A percentile compares a stretch with the other conserved stretches of the same genome.
phyloP scores from a whole-genome alignment of 2,329 filamentous ascomycete species.

The Cytospora paraplurivora region DNA sequence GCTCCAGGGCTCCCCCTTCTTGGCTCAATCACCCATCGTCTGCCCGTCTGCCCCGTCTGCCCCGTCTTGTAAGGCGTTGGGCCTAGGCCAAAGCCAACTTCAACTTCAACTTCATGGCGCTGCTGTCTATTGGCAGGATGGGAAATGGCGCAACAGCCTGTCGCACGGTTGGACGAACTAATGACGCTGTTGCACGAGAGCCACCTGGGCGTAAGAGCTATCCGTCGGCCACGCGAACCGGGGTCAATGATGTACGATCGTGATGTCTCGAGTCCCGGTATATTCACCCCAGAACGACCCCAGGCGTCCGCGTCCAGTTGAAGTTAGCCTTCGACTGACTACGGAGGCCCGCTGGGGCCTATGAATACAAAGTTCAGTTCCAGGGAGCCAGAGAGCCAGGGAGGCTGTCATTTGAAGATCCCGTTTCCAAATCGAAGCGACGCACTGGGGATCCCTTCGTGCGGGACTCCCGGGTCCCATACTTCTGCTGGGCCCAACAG shows the following conservation, averaged over 20 bases:
- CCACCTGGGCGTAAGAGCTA: not conserved
- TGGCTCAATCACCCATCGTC: too few relatives aligned
- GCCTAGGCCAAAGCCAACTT: not conserved
- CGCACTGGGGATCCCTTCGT: slow-evolving; percentile 12
- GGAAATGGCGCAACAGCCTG: not conserved
- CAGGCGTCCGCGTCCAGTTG: slow-evolving; percentile 13
- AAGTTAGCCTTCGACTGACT: slow-evolving; percentile 19
- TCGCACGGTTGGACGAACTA: slow-evolving; percentile 4
- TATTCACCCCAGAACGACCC: slow-evolving; percentile 20
- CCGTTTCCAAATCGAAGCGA: not conserved
- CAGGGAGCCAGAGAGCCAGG: not conserved
- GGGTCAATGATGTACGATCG: not conserved
- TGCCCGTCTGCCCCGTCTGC: too few relatives aligned
- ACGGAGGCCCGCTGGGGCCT: slow-evolving; percentile 18
- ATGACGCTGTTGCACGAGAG: slow-evolving; percentile 8
- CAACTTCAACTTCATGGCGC: slow-evolving; percentile 1
- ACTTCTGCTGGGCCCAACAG: not conserved
- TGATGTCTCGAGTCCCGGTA: slow-evolving; percentile 10
- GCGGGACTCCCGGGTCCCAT: not conserved
- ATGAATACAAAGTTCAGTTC: slow-evolving; percentile 10
- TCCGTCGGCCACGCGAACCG: not conserved
- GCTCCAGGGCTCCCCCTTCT: too few relatives aligned
- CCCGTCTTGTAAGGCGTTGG: not conserved
- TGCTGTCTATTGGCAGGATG: slow-evolving; percentile 9
- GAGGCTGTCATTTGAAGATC: slow-evolving; percentile 3